Base-by-base conservation (phyloP, 2,329 filamentous ascomycete species). In the Dryadomyces quercivorus region DNA sequence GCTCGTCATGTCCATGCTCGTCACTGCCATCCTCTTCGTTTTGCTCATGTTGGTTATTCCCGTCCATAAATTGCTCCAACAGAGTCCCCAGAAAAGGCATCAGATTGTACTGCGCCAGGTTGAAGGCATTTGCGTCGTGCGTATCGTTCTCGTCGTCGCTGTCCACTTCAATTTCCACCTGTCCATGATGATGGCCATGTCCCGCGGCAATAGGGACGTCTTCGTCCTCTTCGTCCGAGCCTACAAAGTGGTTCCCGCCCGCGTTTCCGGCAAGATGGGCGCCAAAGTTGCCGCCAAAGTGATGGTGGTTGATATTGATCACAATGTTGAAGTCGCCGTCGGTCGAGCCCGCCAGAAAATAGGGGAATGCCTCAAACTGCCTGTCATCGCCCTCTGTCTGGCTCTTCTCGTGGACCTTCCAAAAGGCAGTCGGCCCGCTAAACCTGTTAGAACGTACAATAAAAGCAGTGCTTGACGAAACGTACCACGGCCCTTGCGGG, bases 401-500 rank as follows among this genome's bases (percentile, higher is more conserved):
- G 12, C 44, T 51, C n/a, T 52, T 53, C 12, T 55, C 53, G 38
- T 60, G 53, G 43, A 84, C 72, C 67, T 50, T 51, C 50, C 50
- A 51, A 34, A 51, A 51, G 15, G 50, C 38, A 3, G 50, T 43
- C 40, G 50, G 50, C 4, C 50, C 50, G 15, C 50, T n/a, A n/a
- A n/a, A n/a, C n/a, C n/a, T 51, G 40, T 20, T n/a, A n/a, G 9
- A 12, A 53, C 8, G 46, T 38, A 20, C 42, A 15, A 52, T 40
- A 15, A 44, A 10, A 15, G 13, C 3, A 1, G 18, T 38, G 6
- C 26, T 18, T 12, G 10, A 3, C 9, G 15, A 7, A 40, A 55
- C 52, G 4, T 47, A 55, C 55, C 57, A 59, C 0, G 86, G 86
- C 0, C 86, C 86, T 60, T 84, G 78, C 1, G 71, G 65, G 58